Evolutionary conservation across 495 filamentous ascomycete genomes (phyloP).

Genomic region (Xylaria palmicola): DNA sequence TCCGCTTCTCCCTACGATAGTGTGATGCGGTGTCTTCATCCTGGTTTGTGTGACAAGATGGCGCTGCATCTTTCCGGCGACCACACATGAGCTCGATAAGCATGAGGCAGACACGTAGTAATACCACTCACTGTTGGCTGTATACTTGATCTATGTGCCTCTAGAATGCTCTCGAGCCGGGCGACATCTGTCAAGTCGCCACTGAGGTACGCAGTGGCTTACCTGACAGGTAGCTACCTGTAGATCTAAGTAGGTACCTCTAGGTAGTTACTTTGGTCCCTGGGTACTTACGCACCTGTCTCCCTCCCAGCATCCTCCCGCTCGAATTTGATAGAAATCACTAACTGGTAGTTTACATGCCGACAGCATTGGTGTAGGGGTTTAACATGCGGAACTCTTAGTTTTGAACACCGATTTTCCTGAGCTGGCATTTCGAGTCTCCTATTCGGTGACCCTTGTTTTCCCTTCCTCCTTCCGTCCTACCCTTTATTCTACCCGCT

Average conservation of each 20-base stretch:
- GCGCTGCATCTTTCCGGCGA: no score
- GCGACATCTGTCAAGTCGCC: no score
- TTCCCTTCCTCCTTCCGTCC: not conserved
- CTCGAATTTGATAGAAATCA: not conserved
- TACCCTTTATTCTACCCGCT: not conserved
- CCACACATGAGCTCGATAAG: no score
- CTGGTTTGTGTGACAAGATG: no score
- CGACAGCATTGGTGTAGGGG: slow-evolving; percentile 19
- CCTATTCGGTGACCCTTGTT: slow-evolving; percentile 17
- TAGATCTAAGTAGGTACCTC: no score
- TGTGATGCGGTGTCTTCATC: not conserved
- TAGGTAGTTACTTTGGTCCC: no score
- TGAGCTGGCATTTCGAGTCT: slow-evolving; percentile 19
- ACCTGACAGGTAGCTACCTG: not conserved
- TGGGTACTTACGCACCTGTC: not conserved
- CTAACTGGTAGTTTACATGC: not conserved
- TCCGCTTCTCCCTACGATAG: not conserved
- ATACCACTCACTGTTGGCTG: no score
- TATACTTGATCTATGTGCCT: no score
- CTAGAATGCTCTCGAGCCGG: no score
- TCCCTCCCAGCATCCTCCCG: not conserved
- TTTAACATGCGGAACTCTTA: slow-evolving; percentile 17
- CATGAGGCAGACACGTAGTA: no score
- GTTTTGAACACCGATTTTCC: not conserved
- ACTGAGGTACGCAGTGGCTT: not conserved